Percentiles rank a stretch among this genome's conserved stretches.
These are phyloP conservation scores for Kernera saxatilis DNA, from an alignment of 345 rosid species.

Conservation along the genomic window DNA sequence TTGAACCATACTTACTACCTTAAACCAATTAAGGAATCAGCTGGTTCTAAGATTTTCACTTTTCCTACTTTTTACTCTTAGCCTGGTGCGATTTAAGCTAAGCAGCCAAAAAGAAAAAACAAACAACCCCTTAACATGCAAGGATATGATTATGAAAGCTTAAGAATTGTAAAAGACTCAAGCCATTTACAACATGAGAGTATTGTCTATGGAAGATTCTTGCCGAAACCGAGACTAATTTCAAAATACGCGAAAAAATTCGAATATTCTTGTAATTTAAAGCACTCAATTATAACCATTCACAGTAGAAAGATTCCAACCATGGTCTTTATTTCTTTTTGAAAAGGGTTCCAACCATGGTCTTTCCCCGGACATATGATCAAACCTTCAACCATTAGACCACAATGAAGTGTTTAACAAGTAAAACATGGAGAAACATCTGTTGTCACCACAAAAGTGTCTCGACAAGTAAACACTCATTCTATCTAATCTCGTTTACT, in stretches of 20 bases:
- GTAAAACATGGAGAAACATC: not conserved
- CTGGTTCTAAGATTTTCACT: not conserved
- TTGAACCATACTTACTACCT: not conserved
- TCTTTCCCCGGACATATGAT: not conserved
- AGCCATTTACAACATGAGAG: not conserved
- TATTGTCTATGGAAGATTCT: not conserved
- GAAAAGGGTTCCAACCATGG: not conserved
- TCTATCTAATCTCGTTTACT: not conserved
- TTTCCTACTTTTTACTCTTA: not conserved
- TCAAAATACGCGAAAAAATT: not conserved
- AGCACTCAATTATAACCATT: not conserved
- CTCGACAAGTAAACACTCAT: not conserved
- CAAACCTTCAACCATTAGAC: not conserved
- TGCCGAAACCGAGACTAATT: not conserved
- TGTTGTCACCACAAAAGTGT: not conserved
- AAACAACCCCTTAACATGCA: not conserved
- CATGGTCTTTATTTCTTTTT: no score
- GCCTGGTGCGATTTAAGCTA: not conserved
- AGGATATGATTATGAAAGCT: not conserved
- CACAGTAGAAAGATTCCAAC: not conserved
- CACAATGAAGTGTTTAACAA: not conserved
- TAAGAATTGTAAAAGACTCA: not conserved
- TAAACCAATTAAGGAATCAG: not conserved
- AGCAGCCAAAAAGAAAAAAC: not conserved
- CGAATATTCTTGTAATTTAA: not conserved